A percentile compares a stretch with the other conserved stretches of the same genome.
Evolutionary conservation across 208 protist species (phyloP).

Genomic region (Trypanosoma platydactyli): DNA sequence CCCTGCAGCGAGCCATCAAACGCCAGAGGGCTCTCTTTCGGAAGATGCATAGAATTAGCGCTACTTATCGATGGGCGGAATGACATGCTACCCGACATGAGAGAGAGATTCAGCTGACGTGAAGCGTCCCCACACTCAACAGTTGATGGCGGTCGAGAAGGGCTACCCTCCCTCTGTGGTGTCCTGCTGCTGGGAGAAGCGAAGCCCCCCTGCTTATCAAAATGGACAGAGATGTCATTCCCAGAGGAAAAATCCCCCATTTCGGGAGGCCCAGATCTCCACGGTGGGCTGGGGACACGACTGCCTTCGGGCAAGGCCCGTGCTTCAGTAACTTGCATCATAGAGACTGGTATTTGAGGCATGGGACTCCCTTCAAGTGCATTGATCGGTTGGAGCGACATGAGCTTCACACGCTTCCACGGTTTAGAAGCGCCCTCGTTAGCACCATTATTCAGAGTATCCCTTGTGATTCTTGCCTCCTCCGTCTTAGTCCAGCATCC

Average conservation of each 20-base stretch:
- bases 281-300: not conserved
- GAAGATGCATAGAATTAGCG: not conserved
- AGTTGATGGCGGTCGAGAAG: conserved; percentile 31
- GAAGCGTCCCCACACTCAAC: not conserved
- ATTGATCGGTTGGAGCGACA: not conserved
- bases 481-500: not conserved
- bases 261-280: not conserved
- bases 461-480: not conserved
- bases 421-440: not conserved
- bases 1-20: conserved; percentile 11
- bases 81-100: conserved; percentile 21
- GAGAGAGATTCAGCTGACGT: conserved; percentile 12
- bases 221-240: not conserved
- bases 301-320: too few relatives aligned
- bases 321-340: not conserved
- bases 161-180: conserved; percentile 46
- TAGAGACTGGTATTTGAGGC: conserved; percentile 6
- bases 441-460: not conserved
- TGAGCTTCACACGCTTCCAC: conserved; percentile 10
- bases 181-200: conserved; percentile 24
- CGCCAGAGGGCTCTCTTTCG: conserved; percentile 8
- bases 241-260: not conserved
- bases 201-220: conserved; percentile 22
- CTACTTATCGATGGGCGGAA: conserved; percentile 7
- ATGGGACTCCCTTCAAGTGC: conserved; percentile 3